Evolutionary conservation across 2,329 filamentous ascomycete species (phyloP), one percentile per base, ranked within the genome.

Genomic region (Decorospora gaudefroyi): DNA sequence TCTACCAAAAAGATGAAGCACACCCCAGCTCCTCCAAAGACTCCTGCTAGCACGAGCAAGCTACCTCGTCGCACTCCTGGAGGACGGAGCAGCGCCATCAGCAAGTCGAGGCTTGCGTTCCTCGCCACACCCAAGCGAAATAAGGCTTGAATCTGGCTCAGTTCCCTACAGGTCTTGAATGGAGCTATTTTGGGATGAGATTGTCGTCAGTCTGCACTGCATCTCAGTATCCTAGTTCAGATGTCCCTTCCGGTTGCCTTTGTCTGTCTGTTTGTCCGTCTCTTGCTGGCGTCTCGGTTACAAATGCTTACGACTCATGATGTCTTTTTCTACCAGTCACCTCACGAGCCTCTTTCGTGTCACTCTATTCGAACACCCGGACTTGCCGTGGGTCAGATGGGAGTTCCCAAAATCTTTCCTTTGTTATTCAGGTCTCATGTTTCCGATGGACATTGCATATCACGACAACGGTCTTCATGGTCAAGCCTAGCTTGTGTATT

Each of bases 101-200:
- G 62, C 55, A 66, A 62, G 54, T 65, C 68, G 7, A 58, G 70
- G 40, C 61, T 73, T 33, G 65, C 63, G 25, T 65, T 70, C 39
- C 55, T 73, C 9, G 65, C 70, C 15, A 71, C 66, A 9, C 70
- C 70, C 3, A 73, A 70, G 61, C 65, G 66, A 22, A 53, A 35
- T 48, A 68, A 62, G 40, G 55, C 53, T 35, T 68, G 28, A 55
- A 23, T 18, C 3, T 18, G 29, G 26, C 17, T 16, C 21, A 42
- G 3, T 5, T 5, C 12, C 6, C 6, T 13, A 10, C 21, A 26
- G 13, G 17, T 6, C 30, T 33, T 13, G 17, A 4, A 12, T 18
- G 17, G 27, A 18, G 8, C 10, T 28, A 15, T 19, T 4, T 23
- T 13, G 27, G 23, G n/a, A n/a, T n/a, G n/a, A n/a, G n/a, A n/a